Evolutionary conservation across 2,329 filamentous ascomycete genomes (phyloP).

Genomic region (Diaporthe eres): DNA sequence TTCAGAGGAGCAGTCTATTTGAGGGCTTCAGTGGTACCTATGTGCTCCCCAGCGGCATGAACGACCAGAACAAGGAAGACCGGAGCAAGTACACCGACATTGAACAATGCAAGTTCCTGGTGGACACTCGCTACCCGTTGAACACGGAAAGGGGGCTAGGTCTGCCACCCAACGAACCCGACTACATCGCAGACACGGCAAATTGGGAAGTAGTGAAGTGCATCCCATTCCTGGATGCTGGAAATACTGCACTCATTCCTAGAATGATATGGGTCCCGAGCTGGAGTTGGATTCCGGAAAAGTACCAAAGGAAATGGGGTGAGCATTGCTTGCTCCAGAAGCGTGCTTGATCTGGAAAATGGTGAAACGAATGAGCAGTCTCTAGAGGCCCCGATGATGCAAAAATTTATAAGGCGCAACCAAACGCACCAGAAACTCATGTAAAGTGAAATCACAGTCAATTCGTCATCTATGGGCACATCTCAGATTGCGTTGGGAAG

Average conservation of each 20-base stretch:
- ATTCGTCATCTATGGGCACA: background rate
- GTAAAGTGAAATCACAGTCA: background rate
- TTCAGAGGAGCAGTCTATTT: constrained; percentile 79
- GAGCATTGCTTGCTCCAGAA: constrained; percentile 86
- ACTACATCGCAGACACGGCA: constrained; percentile 80
- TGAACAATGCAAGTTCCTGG: constrained; percentile 82
- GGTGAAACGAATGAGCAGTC: background rate
- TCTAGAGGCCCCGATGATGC: background rate
- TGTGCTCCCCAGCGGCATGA: constrained; percentile 86
- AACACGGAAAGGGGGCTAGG: constrained; percentile 52
- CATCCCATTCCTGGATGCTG: constrained; percentile 83
- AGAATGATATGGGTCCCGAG: constrained; percentile 88
- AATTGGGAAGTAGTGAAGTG: constrained; percentile 86
- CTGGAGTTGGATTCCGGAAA: constrained; percentile 75
- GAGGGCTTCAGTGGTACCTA: constrained; percentile 88
- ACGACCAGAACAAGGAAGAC: constrained; percentile 92
- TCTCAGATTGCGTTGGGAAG: background rate
- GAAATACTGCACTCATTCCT: constrained; percentile 79
- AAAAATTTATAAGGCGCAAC: background rate
- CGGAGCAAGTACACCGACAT: constrained; percentile 87
- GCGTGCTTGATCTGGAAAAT: constrained; percentile 10
- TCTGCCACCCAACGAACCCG: constrained; percentile 79
- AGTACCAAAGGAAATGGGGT: constrained; percentile 84
- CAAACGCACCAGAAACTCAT: background rate
- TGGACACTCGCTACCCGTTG: constrained; percentile 86